Conservation (phyloP, 805 yeast genomes). For the Kuraishia ogatae region DNA sequence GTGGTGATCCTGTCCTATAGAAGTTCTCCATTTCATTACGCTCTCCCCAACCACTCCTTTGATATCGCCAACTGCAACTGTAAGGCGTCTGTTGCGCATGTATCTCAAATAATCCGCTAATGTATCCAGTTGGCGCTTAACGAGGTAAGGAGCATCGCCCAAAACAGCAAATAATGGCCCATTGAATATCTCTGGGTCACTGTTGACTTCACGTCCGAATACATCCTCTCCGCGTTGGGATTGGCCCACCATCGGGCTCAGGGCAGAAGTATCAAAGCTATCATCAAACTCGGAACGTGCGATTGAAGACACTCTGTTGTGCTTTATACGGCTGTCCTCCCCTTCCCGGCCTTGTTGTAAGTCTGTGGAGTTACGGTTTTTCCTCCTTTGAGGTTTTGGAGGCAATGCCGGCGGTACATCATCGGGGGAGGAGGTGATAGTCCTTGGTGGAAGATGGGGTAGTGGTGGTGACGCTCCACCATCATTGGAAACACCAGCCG, state of each 20-base stretch:
- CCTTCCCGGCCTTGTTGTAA: background rate
- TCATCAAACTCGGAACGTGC: background rate
- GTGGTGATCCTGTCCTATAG: background rate
- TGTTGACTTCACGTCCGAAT: background rate
- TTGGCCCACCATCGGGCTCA: background rate
- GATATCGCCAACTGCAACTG: background rate
- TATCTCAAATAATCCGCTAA: background rate
- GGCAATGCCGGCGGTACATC: background rate
- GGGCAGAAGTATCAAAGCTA: background rate
- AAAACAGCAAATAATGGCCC: background rate
- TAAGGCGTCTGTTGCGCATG: background rate
- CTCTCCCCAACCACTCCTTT: background rate
- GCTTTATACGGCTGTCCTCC: background rate
- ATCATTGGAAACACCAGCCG: too few species aligned
- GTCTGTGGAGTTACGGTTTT: background rate
- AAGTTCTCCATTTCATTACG: background rate
- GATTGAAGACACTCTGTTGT: background rate
- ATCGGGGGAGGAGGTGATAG: background rate
- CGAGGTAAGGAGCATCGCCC: background rate
- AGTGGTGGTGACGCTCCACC: background rate
- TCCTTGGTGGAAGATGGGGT: background rate
- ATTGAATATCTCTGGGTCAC: background rate
- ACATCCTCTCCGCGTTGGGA: background rate
- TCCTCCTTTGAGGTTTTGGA: background rate
- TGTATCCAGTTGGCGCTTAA: background rate